Base-by-base conservation (phyloP, 176 grass and related monocot genomes). In the Carex scoparia region DNA sequence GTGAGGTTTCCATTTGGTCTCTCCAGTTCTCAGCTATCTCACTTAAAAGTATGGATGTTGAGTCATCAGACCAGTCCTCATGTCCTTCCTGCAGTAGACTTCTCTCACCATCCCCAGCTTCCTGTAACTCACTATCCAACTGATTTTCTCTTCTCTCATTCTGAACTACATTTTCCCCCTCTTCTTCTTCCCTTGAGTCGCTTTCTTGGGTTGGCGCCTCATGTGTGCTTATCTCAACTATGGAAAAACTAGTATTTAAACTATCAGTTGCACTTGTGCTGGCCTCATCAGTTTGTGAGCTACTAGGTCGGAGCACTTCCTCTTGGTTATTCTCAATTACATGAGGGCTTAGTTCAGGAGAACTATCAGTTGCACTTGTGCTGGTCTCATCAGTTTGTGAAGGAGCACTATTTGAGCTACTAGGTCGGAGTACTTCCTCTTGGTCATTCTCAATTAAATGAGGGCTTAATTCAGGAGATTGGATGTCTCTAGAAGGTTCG, bases 51-150 rank as follows among this genome's bases (percentile, higher is more conserved):
- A 88, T 0, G 86, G 30, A 37, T 79, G 30, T 2, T 55, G 53
- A 77, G 13, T 94, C 93, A 7, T 94, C 90, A 79, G 86, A 88
- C 92, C 90, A 94, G 57, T 88, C 86, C 71, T 94, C 96, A 62
- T 91, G 84, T n/a, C 83, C 71, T 71, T 92, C 86, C 69, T 75
- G 87, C 12, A 32, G 5, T 58, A 58, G 66, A 23, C 38, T 49
- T 4, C 65, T 60, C 46, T 88, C 85, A 84, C 60, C 86, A 79
- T 87, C 88, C 81, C 32, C 65, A 83, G 60, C 72, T 77, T 89
- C 90, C 27, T 75, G 81, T 10, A 66, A 67, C 74, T 84, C 92
- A 84, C 4, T 51, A 73, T 67, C 76, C 77, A 89, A 91, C 1
- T 80, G 73, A 18, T 23, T 76, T 13, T 88, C 88, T 55, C 86